Evolutionary conservation across 2,329 filamentous ascomycete genomes (phyloP).

Genomic region (Intubia oerlemansii): DNA sequence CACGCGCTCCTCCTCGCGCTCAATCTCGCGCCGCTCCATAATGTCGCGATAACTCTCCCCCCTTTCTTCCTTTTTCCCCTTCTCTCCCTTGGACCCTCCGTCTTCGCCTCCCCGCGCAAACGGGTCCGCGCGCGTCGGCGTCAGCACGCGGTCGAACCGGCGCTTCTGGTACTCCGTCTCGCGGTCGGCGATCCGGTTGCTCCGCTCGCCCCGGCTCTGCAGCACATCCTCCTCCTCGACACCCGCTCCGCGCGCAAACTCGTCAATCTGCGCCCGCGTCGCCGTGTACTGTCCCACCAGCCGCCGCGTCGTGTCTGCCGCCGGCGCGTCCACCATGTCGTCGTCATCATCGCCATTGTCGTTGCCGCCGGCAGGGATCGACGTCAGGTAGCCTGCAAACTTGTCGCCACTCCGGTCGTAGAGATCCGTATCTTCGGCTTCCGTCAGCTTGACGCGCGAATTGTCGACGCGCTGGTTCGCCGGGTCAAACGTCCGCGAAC

Average conservation of each 20-base stretch:
- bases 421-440: constrained; percentile 69
- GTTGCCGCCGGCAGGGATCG: constrained; percentile 45
- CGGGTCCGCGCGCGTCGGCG: constrained; percentile 67
- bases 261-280: constrained; percentile 75
- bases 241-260: constrained; percentile 67
- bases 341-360: constrained; percentile 67
- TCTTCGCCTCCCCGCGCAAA: no score
- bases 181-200: constrained; percentile 74
- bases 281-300: constrained; percentile 93
- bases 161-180: constrained; percentile 97
- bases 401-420: constrained; percentile 62
- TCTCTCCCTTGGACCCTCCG: constrained; percentile 38
- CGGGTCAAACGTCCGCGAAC: constrained; percentile 58
- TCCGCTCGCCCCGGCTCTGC: constrained; percentile 62
- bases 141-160: constrained; percentile 70
- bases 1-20: constrained; percentile 83
- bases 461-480: constrained; percentile 63
- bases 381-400: constrained; percentile 78
- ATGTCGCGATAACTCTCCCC: constrained; percentile 72
- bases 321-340: constrained; percentile 25
- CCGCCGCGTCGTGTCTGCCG: constrained; percentile 46
- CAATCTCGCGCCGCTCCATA: constrained; percentile 77
- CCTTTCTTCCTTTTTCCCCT: constrained; percentile 17
- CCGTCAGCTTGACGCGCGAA: constrained; percentile 71
- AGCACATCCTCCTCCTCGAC: constrained; percentile 87